Base-by-base conservation (phyloP, 78 protist species). In the Chrysochromulina tobinii region DNA sequence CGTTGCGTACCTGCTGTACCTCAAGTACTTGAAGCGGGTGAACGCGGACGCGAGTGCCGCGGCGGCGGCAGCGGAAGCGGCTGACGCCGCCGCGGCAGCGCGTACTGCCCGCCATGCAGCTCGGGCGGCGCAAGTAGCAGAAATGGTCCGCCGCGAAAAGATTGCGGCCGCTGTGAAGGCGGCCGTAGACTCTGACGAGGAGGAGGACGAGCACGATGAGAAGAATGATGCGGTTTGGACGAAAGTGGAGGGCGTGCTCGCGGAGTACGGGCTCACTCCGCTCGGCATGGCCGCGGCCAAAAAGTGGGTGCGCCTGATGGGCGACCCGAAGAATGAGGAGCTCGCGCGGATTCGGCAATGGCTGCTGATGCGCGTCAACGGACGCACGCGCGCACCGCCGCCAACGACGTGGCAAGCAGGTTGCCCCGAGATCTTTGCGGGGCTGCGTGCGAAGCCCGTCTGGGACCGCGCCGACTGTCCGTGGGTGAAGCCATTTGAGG, bases 341-440 rank as follows among this genome's bases (percentile, higher is more conserved):
- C 68, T 84, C 1, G 55, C 2, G 7, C 48, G 89, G 55, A 53
- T 84, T 68, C 89, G 89, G 11, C 14, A 5, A 3, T 84, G 89
- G 89, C 2, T 84, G 53, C 89, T 84, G 20, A 3, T 38, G 12
- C 48, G 8, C 8, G 2, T 84, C 58, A 84, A 84, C n/a, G 67
- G 75, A 4, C 11, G 55, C 17, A 23, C 2, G n/a, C 50, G 89
- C 23, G 92, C 83, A 14, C 1, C 57, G 72, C 88, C 92, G 17
- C 68, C 23, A 9, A n/a, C 89, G 38, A 21, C 68, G 8, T 57
- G 89, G 72, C 89, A 84, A 57, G 1, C 27, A 1, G 89, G 93
- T 55, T 90, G 93, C 66, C 89, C 89, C 20, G 93, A 90, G 61
- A 0, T 90, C 8, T 66, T 90, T 6, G 38, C 85, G 27, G 89